Evolutionary conservation across 192 early-diverging fungal species (phyloP).

Genomic region (Coemansia sp.): DNA sequence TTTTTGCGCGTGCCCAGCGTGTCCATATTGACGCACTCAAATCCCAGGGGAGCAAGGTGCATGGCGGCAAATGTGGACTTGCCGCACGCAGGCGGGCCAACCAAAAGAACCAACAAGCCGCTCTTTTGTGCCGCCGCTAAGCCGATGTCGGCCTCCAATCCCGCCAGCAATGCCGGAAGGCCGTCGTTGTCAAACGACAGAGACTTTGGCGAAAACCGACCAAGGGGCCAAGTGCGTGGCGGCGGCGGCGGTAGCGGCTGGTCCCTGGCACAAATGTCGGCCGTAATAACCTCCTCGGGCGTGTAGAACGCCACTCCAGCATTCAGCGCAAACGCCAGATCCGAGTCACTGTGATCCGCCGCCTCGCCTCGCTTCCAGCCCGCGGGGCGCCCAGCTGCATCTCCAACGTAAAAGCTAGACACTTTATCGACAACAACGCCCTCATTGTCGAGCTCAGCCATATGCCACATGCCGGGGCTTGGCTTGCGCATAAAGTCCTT

Average conservation of each 20-base stretch:
- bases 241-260: slow-evolving; percentile 30
- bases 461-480: slow-evolving; percentile 45
- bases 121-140: slow-evolving; percentile 32
- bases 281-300: slow-evolving; percentile 80
- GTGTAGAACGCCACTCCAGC: slow-evolving; percentile 73
- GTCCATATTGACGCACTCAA: slow-evolving; percentile 84
- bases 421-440: slow-evolving; percentile 53
- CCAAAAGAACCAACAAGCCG: slow-evolving; percentile 66
- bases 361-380: slow-evolving; percentile 63
- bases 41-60: slow-evolving; percentile 67
- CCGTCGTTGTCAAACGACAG: background rate
- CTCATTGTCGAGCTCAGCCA: slow-evolving; percentile 36
- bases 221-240: slow-evolving; percentile 6
- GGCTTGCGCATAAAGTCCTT: slow-evolving; percentile 64
- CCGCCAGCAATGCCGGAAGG: slow-evolving; percentile 15
- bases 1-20: slow-evolving; percentile 75
- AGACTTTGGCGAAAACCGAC: slow-evolving; percentile 10
- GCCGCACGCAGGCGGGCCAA: slow-evolving; percentile 85
- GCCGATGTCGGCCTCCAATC: slow-evolving; percentile 26
- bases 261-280: slow-evolving; percentile 33
- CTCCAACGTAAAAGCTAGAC: slow-evolving; percentile 85
- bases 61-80: slow-evolving; percentile 74
- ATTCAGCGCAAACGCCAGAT: slow-evolving; percentile 85
- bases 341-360: slow-evolving; percentile 84
- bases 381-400: slow-evolving; percentile 83